A percentile compares a stretch with the other conserved stretches of the same genome.
These are phyloP conservation scores for Ascochyta lentis DNA, from an alignment of 2,329 filamentous ascomycete genomes.

Conservation along the genomic window DNA sequence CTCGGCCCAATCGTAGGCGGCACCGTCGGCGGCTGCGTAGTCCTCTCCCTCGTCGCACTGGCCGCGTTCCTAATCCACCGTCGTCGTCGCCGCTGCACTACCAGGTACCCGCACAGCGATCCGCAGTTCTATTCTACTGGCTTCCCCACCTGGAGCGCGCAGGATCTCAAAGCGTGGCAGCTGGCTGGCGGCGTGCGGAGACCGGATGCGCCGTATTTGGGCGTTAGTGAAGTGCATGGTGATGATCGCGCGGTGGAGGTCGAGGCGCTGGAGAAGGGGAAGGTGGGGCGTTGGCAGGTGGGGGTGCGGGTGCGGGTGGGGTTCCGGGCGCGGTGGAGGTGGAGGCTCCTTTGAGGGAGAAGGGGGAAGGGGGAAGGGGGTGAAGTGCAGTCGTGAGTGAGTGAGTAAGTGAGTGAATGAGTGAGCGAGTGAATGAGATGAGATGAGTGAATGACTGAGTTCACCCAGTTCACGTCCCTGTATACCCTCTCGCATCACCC, in stretches of 20 bases:
- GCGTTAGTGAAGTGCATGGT: slow-evolving; percentile 7
- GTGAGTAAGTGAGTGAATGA: too few species aligned
- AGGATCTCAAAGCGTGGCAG: slow-evolving; percentile 9
- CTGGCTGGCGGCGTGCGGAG: neutral
- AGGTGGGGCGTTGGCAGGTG: neutral
- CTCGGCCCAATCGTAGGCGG: slow-evolving; percentile 44
- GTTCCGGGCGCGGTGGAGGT: neutral
- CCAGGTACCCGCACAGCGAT: neutral
- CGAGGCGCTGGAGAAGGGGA: slow-evolving; percentile 9
- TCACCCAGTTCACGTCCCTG: too few species aligned
- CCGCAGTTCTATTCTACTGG: slow-evolving; percentile 10
- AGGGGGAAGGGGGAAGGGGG: neutral
- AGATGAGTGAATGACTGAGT: too few species aligned
- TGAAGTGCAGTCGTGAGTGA: neutral
- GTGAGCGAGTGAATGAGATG: too few species aligned
- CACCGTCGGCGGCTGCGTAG: slow-evolving; percentile 39
- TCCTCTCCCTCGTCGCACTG: slow-evolving; percentile 33
- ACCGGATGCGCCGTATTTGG: neutral
- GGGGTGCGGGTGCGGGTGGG: neutral
- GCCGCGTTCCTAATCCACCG: slow-evolving; percentile 32
- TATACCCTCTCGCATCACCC: too few species aligned
- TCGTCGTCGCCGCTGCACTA: slow-evolving; percentile 6
- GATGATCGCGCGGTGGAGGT: slow-evolving; percentile 13
- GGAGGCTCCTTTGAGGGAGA: neutral
- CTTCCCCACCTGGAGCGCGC: neutral